Percentiles rank a stretch among this genome's conserved stretches.
These are phyloP conservation scores for Solanum commersonii DNA, from an alignment of 257 asterid species.

Conservation along the genomic window DNA sequence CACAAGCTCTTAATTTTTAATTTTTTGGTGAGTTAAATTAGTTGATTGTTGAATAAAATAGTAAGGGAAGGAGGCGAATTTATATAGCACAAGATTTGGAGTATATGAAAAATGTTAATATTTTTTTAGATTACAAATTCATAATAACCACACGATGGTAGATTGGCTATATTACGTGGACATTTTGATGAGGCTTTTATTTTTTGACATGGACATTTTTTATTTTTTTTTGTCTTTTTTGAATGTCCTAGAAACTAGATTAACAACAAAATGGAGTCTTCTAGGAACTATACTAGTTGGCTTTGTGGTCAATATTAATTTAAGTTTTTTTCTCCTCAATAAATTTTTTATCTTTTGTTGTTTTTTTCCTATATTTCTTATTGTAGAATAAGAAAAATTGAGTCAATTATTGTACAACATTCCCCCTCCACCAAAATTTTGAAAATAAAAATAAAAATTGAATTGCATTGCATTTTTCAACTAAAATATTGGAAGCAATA, in stretches of 20 bases:
- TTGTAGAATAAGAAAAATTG: not conserved
- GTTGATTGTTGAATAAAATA: not conserved
- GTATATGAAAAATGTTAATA: not conserved
- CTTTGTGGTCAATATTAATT: conserved; percentile 11
- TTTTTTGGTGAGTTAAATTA: not conserved
- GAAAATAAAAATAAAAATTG: not conserved
- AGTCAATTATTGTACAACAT: not conserved
- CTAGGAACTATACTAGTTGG: conserved; percentile 7
- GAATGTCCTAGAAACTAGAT: not conserved
- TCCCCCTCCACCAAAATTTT: not conserved
- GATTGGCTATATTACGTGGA: conserved; percentile 4
- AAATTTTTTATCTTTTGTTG: not conserved
- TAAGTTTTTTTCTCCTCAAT: conserved; percentile 10
- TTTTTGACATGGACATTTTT: not conserved
- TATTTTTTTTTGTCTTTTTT: not conserved
- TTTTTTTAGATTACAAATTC: conserved; percentile 5
- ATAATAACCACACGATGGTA: not conserved
- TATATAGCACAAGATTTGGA: not conserved
- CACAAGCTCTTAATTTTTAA: not conserved
- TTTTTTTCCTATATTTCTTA: not conserved
- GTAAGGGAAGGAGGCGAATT: not conserved
- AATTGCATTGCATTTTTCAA: not conserved
- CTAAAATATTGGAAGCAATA: not conserved
- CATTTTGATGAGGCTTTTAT: not conserved
- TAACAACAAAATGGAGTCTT: conserved; percentile 23